phyloP scores from a whole-genome alignment of 2,329 filamentous ascomycete species.

The Aspergillus sp. region DNA sequence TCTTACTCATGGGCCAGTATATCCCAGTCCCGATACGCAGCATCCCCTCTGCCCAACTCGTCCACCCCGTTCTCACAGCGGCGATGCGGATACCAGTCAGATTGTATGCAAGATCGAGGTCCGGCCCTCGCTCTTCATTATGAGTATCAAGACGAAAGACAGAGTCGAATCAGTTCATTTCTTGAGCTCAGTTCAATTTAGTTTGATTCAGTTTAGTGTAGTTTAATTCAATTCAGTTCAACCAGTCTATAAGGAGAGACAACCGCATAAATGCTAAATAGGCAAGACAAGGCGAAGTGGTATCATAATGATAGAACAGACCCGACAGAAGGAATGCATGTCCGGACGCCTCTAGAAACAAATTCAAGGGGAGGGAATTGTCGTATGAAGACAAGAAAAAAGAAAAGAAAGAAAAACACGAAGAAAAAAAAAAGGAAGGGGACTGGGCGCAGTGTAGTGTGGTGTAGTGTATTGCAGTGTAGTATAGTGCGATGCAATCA shows the following conservation, averaged over 20 bases:
- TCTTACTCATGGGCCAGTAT: too few relatives aligned
- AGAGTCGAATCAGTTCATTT: not conserved
- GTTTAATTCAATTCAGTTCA: not conserved
- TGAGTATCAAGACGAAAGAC: too few relatives aligned
- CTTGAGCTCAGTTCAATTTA: too few relatives aligned
- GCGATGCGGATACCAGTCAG: too few relatives aligned
- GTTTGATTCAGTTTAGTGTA: not conserved
- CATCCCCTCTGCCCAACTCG: too few relatives aligned
- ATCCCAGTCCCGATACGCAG: too few relatives aligned
- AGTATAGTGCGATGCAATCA: not conserved
- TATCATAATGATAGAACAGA: slow-evolving; percentile 4
- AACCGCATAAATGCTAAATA: not conserved
- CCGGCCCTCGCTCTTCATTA: too few relatives aligned
- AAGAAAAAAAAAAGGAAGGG: not conserved
- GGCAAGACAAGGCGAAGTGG: not conserved
- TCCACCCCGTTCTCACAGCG: too few relatives aligned
- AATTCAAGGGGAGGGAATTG: not conserved
- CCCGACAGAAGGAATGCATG: slow-evolving; percentile 2
- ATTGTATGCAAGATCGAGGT: too few relatives aligned
- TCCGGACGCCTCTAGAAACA: not conserved
- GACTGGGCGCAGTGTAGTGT: not conserved
- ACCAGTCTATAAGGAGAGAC: not conserved
- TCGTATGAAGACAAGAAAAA: not conserved
- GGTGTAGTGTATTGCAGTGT: not conserved
- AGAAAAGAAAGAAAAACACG: not conserved